Base-by-base conservation (phyloP, 2,329 filamentous ascomycete genomes). In the Sporothrix pallida region DNA sequence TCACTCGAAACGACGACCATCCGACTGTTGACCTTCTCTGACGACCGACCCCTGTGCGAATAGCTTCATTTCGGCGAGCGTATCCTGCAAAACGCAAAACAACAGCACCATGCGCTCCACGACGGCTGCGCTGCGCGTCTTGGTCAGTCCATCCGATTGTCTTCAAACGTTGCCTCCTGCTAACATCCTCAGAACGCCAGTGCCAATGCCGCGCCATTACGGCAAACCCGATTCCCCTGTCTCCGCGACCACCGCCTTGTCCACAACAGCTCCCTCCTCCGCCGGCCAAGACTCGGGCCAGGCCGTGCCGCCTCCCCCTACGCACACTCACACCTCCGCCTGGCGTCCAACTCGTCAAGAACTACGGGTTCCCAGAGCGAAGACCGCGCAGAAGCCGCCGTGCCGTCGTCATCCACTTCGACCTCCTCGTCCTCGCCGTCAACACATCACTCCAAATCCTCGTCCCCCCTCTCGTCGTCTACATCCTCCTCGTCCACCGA, bases 401-500 rank as follows among this genome's bases (percentile, higher is more conserved):
- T 50, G 8, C 67, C 65, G 48, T 58, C 52, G 26, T 70, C 52
- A 13, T 63, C 42, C 58, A 71, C 63, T 2, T 62, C 58, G 31
- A 46, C 67, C 31, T 56, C 50, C 52, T 44, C 46, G 44, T 1
- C 63, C 17, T 70, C 58, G 20, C 62, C 70, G 17, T 42, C 3
- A 37, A 5, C 31, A 37, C 31, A 37, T 5, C 31, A 37, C 2
- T 75, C 79, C 9, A 77, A 56, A 13, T 56, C 78, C 68, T 75
- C 79, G 70, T 72, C 77, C 68, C 56, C 73, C 2, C 48, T 72
- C 46, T 75, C 75, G 8, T 72, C 76, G 13, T 62, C 15, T 71
- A 77, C n/a, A 70, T 73, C 65, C 72, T 76, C 67, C 69, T 76
- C 70, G 75, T 76, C 68, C 5, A 70, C 77, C 7, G 79, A 80